Percentiles rank a stretch among this genome's conserved stretches.
These are phyloP conservation scores for California macrophylla DNA, from an alignment of 441 rosid species.

Conservation along the genomic window DNA sequence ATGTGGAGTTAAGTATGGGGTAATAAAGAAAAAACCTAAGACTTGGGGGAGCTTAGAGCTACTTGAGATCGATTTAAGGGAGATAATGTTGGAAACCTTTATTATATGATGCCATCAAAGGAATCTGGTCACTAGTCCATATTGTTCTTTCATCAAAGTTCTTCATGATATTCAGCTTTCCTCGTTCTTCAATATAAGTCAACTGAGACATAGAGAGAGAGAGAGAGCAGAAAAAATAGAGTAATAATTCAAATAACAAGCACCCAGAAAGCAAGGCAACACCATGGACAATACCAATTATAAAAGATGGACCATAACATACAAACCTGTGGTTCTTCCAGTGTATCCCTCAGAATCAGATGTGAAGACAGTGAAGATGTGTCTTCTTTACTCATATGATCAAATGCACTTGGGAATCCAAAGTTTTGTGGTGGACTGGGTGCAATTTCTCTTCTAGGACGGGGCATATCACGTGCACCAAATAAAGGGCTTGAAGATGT, in stretches of 20 bases:
- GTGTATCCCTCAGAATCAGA: slow-evolving; percentile 65
- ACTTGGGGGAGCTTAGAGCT: background rate
- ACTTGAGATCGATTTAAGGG: slow-evolving; percentile 14
- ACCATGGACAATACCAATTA: background rate
- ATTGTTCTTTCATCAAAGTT: slow-evolving; percentile 86
- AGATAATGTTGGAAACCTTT: slow-evolving; percentile 44
- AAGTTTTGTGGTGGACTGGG: slow-evolving; percentile 39
- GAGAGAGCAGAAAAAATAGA: background rate
- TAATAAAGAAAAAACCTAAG: slow-evolving; percentile 9
- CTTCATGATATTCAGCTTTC: slow-evolving; percentile 63
- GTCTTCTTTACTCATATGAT: slow-evolving; percentile 41
- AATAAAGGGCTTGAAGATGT: slow-evolving; percentile 44
- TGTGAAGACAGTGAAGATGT: slow-evolving; percentile 48
- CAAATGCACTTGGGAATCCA: slow-evolving; percentile 32
- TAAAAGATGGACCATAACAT: background rate
- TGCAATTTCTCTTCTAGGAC: slow-evolving; percentile 54
- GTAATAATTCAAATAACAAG: slow-evolving; percentile 15
- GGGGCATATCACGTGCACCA: slow-evolving; percentile 45
- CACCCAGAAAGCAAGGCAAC: background rate
- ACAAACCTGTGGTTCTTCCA: slow-evolving; percentile 78
- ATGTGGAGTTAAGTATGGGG: slow-evolving; percentile 15
- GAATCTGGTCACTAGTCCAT: slow-evolving; percentile 84
- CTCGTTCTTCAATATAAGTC: slow-evolving; percentile 79
- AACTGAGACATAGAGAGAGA: slow-evolving; percentile 33
- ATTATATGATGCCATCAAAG: slow-evolving; percentile 82